phyloP scores from a whole-genome alignment of 257 asterid species.

The Nyctanthes arbortristis region DNA sequence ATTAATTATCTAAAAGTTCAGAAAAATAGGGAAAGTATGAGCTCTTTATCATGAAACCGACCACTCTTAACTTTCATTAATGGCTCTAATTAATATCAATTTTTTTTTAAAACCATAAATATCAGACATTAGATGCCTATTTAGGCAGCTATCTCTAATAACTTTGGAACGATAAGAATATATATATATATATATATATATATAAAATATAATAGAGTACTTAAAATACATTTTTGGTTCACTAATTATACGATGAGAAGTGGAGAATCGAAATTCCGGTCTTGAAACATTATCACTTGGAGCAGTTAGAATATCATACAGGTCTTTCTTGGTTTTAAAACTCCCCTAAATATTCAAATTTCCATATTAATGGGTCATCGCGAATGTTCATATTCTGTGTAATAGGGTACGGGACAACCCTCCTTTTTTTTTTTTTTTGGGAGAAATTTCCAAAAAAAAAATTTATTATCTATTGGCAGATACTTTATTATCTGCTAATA shows the following conservation, averaged over 20 bases:
- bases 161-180: background rate
- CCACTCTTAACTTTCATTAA: background rate
- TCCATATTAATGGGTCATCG: background rate
- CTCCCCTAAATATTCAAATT: background rate
- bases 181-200: too few species aligned
- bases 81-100: background rate
- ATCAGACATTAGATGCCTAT: background rate
- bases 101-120: background rate
- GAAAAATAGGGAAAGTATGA: background rate
- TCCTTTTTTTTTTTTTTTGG: too few species aligned
- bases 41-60: conserved; percentile 2
- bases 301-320: background rate
- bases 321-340: background rate
- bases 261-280: background rate
- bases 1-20: background rate
- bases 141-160: background rate
- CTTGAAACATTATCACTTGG: background rate
- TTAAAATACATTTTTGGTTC: background rate
- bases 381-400: too few species aligned
- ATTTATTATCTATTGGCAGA: too few species aligned
- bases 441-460: too few species aligned
- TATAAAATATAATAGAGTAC: too few species aligned
- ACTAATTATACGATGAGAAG: background rate
- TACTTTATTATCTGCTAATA: too few species aligned
- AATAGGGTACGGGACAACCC: too few species aligned